A percentile compares a stretch with the other conserved stretches of the same genome.
These are phyloP conservation scores for Mortierella claussenii DNA, from an alignment of 192 early-diverging fungal genomes.

Conservation along the genomic window DNA sequence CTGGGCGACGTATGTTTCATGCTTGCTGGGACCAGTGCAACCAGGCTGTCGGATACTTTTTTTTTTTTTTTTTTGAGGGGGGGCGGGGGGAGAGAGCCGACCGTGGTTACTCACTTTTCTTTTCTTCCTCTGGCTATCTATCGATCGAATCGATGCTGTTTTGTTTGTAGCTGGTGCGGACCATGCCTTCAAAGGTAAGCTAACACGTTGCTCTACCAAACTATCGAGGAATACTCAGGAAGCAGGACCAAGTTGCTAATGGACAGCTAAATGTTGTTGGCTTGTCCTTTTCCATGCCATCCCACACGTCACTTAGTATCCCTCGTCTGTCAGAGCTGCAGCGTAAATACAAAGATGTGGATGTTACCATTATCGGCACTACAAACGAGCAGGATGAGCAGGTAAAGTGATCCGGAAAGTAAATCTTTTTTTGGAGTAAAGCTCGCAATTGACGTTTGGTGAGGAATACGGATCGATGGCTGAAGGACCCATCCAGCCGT, in stretches of 20 bases:
- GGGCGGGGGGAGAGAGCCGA: no score
- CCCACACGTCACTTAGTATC: conserved; percentile 42
- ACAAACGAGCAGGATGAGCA: conserved; percentile 64
- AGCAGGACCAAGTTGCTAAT: no score
- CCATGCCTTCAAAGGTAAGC: conserved; percentile 45
- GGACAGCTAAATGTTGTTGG: no score
- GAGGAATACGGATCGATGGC: no score
- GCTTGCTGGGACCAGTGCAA: no score
- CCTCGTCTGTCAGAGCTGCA: conserved; percentile 60
- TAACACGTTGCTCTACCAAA: background rate
- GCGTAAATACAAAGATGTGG: conserved; percentile 57
- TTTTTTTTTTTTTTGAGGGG: conserved; percentile 12
- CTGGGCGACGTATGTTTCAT: conserved; percentile 55
- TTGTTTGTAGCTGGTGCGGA: conserved; percentile 32
- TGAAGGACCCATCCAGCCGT: no score
- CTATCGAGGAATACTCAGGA: no score
- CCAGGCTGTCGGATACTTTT: no score
- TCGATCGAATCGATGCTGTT: background rate
- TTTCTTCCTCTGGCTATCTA: background rate
- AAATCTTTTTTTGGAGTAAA: no score
- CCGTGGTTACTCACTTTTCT: conserved; percentile 2
- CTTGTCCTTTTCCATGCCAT: no score
- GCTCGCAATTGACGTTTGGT: no score
- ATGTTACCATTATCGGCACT: conserved; percentile 60
- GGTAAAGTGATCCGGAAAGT: no score